Conservation (phyloP, 345 rosid species). For the Eucalyptus cloeziana region DNA sequence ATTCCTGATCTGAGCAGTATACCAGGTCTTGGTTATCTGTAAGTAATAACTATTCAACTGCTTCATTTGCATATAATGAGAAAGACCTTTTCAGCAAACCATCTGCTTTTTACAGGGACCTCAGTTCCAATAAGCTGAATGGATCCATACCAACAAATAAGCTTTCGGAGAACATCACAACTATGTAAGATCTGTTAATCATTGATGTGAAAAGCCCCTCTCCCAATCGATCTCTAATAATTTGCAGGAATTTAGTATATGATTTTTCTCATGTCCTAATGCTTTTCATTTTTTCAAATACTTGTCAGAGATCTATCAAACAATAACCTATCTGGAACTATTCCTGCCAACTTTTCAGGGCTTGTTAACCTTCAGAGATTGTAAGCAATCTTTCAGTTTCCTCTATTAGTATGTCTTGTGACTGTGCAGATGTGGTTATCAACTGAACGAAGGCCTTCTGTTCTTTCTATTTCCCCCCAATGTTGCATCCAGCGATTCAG, state of each 20-base stretch:
- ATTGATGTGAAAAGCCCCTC: neutral
- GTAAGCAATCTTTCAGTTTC: constrained; percentile 29
- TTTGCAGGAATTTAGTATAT: neutral
- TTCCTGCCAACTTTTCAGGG: constrained; percentile 55
- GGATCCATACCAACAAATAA: constrained; percentile 57
- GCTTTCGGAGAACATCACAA: constrained; percentile 69
- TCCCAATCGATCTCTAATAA: neutral
- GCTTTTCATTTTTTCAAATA: neutral
- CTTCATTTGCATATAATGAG: neutral
- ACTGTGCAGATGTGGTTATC: neutral
- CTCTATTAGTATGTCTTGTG: neutral
- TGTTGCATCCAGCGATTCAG: neutral
- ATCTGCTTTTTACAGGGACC: constrained; percentile 41
- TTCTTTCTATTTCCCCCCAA: neutral
- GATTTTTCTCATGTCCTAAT: neutral
- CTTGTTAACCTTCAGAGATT: constrained; percentile 61
- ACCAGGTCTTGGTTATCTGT: constrained; percentile 76
- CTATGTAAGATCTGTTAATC: constrained; percentile 46
- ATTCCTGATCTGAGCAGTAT: constrained; percentile 82
- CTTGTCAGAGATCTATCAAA: constrained; percentile 60
- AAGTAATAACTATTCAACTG: constrained; percentile 10
- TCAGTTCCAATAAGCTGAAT: constrained; percentile 65
- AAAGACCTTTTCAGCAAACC: neutral
- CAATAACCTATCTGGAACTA: constrained; percentile 58
- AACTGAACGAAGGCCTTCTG: neutral